A percentile compares a stretch with the other conserved stretches of the same genome.
These are phyloP conservation scores for Pyrenophora tritici-repentis DNA, from an alignment of 2,329 filamentous ascomycete species.

Conservation along the genomic window DNA sequence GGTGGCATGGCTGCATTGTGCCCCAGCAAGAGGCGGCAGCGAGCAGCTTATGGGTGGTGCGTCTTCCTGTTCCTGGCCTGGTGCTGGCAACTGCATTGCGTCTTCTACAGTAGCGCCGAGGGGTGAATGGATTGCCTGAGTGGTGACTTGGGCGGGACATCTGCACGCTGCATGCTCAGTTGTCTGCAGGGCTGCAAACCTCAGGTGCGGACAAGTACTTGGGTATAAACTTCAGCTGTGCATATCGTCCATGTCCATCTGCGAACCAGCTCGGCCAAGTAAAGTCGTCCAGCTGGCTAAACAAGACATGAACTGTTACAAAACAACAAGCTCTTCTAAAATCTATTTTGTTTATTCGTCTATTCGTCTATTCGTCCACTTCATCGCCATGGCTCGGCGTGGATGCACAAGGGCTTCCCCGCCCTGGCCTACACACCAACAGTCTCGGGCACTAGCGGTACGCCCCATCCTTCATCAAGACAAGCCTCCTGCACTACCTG, in stretches of 20 bases:
- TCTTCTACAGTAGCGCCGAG: conserved; percentile 11
- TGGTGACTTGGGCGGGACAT: background rate
- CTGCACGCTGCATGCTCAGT: background rate
- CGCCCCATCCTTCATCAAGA: conserved; percentile 13
- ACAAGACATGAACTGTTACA: too few relatives aligned
- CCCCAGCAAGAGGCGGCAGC: background rate
- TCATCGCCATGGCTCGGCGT: conserved; percentile 7
- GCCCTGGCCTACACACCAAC: conserved; percentile 19
- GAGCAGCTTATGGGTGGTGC: conserved; percentile 5
- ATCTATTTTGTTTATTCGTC: background rate
- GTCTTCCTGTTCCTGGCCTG: conserved; percentile 11
- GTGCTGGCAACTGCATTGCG: conserved; percentile 17
- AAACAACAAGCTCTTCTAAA: background rate
- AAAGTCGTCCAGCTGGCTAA: too few relatives aligned
- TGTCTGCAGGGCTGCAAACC: background rate
- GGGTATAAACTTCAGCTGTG: too few relatives aligned
- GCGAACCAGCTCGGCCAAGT: too few relatives aligned
- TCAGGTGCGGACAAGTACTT: too few relatives aligned
- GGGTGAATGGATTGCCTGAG: background rate
- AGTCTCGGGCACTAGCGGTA: conserved; percentile 26
- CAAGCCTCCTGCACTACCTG: conserved; percentile 20
- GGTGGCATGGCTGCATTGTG: conserved; percentile 2
- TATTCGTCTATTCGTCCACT: background rate
- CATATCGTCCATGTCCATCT: too few relatives aligned
- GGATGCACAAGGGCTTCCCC: conserved; percentile 21